Percentiles rank a stretch among this genome's conserved stretches.
phyloP scores from a whole-genome alignment of 495 filamentous ascomycete species.

The Penicillium herquei region DNA sequence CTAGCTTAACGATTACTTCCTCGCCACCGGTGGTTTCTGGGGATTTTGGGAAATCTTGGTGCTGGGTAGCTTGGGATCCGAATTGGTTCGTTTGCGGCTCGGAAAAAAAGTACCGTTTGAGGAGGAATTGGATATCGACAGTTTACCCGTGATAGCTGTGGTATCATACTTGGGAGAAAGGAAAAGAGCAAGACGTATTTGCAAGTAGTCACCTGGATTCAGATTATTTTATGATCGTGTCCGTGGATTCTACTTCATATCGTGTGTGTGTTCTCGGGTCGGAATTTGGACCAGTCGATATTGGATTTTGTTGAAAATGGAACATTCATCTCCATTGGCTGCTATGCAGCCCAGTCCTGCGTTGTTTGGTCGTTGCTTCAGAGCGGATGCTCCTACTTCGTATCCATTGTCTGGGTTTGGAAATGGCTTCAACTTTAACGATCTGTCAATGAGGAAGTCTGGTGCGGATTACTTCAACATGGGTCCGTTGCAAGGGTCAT shows the following conservation, averaged over 20 bases:
- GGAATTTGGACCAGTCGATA: constrained; percentile 4
- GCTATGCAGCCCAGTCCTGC: constrained; percentile 84
- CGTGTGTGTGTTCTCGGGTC: constrained; percentile 5
- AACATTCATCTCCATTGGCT: constrained; percentile 90
- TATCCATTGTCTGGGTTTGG: constrained; percentile 58
- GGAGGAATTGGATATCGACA: background rate
- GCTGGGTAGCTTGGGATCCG: background rate
- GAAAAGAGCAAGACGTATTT: background rate
- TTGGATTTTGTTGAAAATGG: constrained; percentile 55
- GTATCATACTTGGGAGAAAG: background rate
- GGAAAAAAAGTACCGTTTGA: background rate
- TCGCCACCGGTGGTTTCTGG: constrained; percentile 14
- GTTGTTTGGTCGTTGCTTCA: constrained; percentile 54
- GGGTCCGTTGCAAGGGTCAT: constrained; percentile 76
- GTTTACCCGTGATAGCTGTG: background rate
- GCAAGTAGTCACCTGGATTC: background rate
- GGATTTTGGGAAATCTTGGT: constrained; percentile 7
- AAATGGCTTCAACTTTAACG: constrained; percentile 70
- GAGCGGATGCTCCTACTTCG: constrained; percentile 50
- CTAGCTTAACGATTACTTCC: background rate
- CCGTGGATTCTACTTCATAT: background rate
- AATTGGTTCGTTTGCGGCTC: background rate
- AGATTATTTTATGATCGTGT: background rate
- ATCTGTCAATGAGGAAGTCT: constrained; percentile 65
- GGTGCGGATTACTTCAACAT: constrained; percentile 72